These are phyloP conservation scores for Zymoseptoria tritici DNA, from an alignment of 2,329 filamentous ascomycete genomes.

Conservation along the genomic window DNA sequence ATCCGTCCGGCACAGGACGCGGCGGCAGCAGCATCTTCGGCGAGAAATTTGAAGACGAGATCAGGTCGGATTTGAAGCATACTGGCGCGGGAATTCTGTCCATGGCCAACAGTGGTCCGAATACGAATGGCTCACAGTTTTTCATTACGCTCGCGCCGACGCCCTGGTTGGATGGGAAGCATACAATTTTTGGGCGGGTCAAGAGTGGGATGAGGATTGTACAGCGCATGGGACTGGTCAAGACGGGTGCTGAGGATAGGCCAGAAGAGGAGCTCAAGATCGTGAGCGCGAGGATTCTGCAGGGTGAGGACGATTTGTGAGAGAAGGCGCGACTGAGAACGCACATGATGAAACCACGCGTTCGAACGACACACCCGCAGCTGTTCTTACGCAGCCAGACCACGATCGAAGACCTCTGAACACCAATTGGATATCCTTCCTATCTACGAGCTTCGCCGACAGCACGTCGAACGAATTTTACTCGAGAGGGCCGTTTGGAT, in stretches of 20 bases:
- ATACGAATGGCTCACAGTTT: conserved; percentile 94
- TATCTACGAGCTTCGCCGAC: neutral
- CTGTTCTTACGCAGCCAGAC: neutral
- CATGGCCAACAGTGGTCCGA: conserved; percentile 91
- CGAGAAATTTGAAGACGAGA: conserved; percentile 91
- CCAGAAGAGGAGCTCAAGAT: conserved; percentile 80
- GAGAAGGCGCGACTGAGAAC: conserved; percentile 22
- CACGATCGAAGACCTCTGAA: neutral
- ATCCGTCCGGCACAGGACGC: conserved; percentile 87
- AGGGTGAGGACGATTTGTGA: conserved; percentile 51
- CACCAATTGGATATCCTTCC: neutral
- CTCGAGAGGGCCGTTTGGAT: conserved; percentile 50
- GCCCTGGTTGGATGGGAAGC: conserved; percentile 93
- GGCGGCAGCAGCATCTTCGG: conserved; percentile 88
- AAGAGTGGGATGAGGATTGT: conserved; percentile 77
- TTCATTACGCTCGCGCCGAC: conserved; percentile 92
- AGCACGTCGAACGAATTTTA: neutral
- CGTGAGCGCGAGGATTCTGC: conserved; percentile 61
- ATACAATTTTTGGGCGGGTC: conserved; percentile 92
- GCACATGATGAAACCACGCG: neutral
- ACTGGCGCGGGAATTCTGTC: conserved; percentile 77
- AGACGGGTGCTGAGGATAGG: conserved; percentile 71
- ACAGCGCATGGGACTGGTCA: conserved; percentile 79
- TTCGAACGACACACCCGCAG: neutral
- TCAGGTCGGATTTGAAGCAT: conserved; percentile 69